Evolutionary conservation across 371 early-diverging fungal species (phyloP).

Genomic region (Actinomortierella ambigua): DNA sequence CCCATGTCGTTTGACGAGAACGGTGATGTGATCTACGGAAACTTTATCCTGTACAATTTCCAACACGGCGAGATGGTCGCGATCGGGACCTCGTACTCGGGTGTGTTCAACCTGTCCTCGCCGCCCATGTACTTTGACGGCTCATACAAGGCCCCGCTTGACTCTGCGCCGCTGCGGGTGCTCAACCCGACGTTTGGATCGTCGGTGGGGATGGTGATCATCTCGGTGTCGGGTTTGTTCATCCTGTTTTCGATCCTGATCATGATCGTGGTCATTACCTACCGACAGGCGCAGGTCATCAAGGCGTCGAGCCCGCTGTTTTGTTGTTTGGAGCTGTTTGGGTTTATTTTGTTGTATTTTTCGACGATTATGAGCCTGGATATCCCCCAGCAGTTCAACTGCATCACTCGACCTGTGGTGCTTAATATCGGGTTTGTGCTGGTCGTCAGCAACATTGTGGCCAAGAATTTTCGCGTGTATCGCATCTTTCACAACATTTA

Average conservation of each 20-base stretch:
- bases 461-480: constrained; percentile 67
- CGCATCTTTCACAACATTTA: constrained; percentile 66
- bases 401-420: constrained; percentile 53
- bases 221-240: constrained; percentile 51
- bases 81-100: constrained; percentile 55
- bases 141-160: constrained; percentile 52
- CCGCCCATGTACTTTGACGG: constrained; percentile 61
- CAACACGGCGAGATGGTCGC: constrained; percentile 48
- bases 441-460: constrained; percentile 65
- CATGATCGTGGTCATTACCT: constrained; percentile 51
- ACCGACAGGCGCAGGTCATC: constrained; percentile 57
- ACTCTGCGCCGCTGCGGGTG: constrained; percentile 55
- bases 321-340: constrained; percentile 61
- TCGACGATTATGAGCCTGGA: constrained; percentile 58
- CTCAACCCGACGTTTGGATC: constrained; percentile 56
- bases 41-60: constrained; percentile 60
- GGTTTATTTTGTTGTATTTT: constrained; percentile 58
- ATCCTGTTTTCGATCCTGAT: constrained; percentile 51
- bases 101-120: constrained; percentile 49
- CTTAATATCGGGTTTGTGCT: constrained; percentile 62
- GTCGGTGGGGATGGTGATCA: constrained; percentile 49
- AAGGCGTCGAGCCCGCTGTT: constrained; percentile 66
- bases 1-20: constrained; percentile 60
- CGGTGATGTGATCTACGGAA: constrained; percentile 60
- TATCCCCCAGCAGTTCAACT: constrained; percentile 50